These are phyloP conservation scores for Lentinula aciculospora DNA, from an alignment of 768 basidiomycete genomes.

Conservation along the genomic window DNA sequence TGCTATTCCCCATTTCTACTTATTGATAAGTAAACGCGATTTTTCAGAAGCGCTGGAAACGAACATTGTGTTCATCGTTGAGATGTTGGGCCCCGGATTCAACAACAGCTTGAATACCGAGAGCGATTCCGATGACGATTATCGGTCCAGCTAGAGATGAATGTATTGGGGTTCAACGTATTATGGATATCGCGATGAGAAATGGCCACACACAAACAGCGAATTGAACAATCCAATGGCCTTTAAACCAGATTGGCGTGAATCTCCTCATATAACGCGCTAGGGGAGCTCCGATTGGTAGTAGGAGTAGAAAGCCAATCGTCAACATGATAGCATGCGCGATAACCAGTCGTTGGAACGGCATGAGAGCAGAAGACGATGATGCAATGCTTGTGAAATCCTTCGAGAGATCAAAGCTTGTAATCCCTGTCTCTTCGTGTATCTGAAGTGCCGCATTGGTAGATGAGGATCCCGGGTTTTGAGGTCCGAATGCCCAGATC, in stretches of 20 bases:
- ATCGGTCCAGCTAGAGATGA: conserved; percentile 31
- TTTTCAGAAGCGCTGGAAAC: conserved; percentile 1
- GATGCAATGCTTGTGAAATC: neutral
- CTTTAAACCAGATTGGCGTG: conserved; percentile 43
- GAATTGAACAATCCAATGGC: conserved; percentile 47
- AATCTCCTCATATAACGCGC: conserved; percentile 49
- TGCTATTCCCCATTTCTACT: conserved; percentile 38
- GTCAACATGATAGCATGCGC: conserved; percentile 48
- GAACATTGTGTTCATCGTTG: conserved; percentile 44
- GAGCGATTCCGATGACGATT: conserved; percentile 35
- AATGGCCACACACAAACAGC: conserved; percentile 28
- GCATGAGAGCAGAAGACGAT: conserved; percentile 24
- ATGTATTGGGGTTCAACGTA: neutral
- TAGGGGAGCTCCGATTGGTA: conserved; percentile 47
- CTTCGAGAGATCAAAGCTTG: neutral
- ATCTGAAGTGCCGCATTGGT: neutral
- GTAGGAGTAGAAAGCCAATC: conserved; percentile 45
- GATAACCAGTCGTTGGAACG: conserved; percentile 44
- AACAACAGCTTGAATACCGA: conserved; percentile 35
- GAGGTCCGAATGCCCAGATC: neutral
- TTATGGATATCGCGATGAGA: neutral
- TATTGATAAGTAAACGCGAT: neutral
- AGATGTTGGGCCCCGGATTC: conserved; percentile 30
- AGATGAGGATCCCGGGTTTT: neutral
- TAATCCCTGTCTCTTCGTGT: neutral